phyloP scores from a whole-genome alignment of 129 eudicot genomes.

The Helianthus tuberosus region DNA sequence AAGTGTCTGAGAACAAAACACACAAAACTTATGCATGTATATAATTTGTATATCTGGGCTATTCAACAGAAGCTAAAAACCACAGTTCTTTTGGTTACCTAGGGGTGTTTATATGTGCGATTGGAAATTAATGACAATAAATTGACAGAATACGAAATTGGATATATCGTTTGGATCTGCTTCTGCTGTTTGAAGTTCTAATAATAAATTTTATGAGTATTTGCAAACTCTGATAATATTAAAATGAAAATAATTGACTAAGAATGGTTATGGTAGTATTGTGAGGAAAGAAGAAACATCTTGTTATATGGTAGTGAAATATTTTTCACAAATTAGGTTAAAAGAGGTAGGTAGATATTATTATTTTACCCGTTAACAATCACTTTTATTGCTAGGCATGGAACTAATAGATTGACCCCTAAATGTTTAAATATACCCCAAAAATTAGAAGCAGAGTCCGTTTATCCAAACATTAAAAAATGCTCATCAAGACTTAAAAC shows the following conservation, averaged over 20 bases:
- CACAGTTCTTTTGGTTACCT: neutral
- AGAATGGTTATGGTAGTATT: neutral
- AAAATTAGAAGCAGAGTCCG: neutral
- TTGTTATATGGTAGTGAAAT: neutral
- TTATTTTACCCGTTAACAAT: neutral
- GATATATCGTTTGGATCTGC: neutral
- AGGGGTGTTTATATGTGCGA: neutral
- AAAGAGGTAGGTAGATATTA: neutral
- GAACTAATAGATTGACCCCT: neutral
- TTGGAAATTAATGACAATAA: neutral
- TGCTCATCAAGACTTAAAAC: neutral
- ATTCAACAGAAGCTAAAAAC: conserved; percentile 1
- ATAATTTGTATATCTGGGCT: neutral
- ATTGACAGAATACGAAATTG: neutral
- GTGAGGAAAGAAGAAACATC: neutral
- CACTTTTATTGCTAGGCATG: neutral
- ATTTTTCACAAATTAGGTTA: neutral
- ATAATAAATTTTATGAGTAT: neutral
- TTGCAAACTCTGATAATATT: neutral
- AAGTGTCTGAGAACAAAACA: conserved; percentile 5
- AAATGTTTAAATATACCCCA: neutral
- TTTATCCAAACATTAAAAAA: neutral
- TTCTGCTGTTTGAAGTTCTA: neutral
- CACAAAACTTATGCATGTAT: conserved; percentile 10
- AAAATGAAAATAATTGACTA: neutral